These are phyloP conservation scores for Rhizopogon vesiculosus DNA, from an alignment of 768 basidiomycete species.

Conservation along the genomic window DNA sequence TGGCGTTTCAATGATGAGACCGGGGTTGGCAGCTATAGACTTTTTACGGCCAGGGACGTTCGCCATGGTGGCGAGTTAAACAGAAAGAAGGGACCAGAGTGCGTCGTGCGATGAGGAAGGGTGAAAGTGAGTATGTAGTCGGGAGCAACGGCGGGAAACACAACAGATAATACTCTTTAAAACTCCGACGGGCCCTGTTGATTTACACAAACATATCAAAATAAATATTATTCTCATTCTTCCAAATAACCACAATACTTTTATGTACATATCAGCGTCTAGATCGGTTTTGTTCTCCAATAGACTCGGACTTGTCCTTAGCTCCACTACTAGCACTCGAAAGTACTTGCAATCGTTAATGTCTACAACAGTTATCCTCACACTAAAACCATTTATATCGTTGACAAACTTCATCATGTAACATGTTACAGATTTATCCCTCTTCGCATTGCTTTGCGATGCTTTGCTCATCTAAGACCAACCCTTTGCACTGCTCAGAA, in stretches of 20 bases:
- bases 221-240: constrained; percentile 8
- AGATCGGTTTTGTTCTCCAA: no score
- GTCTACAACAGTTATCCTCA: no score
- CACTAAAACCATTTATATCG: no score
- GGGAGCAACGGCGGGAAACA: constrained; percentile 4
- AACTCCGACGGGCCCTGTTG: constrained; percentile 25
- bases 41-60: constrained; percentile 71
- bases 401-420: no score
- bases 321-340: no score
- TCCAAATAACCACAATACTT: not conserved
- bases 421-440: no score
- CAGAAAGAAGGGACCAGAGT: constrained; percentile 6
- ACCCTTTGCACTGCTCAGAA: no score
- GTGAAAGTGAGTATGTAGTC: not conserved
- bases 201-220: constrained; percentile 22
- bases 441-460: no score
- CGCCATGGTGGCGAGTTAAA: constrained; percentile 33
- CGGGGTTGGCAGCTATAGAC: constrained; percentile 62
- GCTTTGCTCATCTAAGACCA: no score
- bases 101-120: not conserved
- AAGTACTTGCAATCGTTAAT: no score
- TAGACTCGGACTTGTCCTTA: no score
- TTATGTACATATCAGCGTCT: not conserved
- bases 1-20: constrained; percentile 68
- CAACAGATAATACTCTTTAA: constrained; percentile 27